Conservation (phyloP, 164 flowering plant species). For the Liriodendron chinense region DNA sequence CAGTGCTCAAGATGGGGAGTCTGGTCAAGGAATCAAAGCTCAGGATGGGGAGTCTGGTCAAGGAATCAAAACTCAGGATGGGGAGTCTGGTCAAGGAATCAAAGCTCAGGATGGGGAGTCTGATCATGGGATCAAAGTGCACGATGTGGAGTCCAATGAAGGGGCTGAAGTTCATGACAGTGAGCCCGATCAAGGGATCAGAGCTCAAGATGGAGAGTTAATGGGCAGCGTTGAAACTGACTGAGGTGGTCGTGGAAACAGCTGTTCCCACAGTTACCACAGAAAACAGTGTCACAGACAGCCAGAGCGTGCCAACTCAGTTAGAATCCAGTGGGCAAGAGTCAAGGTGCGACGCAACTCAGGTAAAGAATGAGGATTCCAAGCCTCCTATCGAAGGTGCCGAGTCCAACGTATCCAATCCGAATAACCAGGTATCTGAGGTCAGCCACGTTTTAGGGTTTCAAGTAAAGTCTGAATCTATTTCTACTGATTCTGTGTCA, state of each 20-base stretch:
- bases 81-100: constrained; percentile 10
- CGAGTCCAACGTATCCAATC: constrained; percentile 31
- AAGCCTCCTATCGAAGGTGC: constrained; percentile 24
- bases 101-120: constrained; percentile 18
- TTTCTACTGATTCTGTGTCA: constrained; percentile 87
- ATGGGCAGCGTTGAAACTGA: constrained; percentile 15
- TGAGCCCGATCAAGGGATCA: constrained; percentile 11
- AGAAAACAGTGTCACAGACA: constrained; percentile 16
- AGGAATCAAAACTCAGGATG: constrained; percentile 21
- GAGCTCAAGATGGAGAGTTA: constrained; percentile 17
- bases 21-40: constrained; percentile 13
- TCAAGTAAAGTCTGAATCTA: constrained; percentile 85
- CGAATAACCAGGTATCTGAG: constrained; percentile 85
- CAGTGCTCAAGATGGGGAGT: constrained; percentile 17
- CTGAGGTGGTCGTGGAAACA: constrained; percentile 6
- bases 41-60: constrained; percentile 19
- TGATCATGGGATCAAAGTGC: constrained; percentile 8
- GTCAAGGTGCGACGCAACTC: constrained; percentile 21
- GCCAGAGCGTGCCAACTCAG: constrained; percentile 31
- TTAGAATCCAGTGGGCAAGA: constrained; percentile 25
- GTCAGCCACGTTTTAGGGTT: constrained; percentile 78
- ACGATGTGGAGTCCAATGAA: constrained; percentile 18
- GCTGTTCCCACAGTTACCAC: neutral
- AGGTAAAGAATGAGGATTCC: constrained; percentile 31
- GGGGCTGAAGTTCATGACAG: constrained; percentile 19